Evolutionary conservation across 2,329 filamentous ascomycete genomes (phyloP).

Genomic region (Diplodia corticola): DNA sequence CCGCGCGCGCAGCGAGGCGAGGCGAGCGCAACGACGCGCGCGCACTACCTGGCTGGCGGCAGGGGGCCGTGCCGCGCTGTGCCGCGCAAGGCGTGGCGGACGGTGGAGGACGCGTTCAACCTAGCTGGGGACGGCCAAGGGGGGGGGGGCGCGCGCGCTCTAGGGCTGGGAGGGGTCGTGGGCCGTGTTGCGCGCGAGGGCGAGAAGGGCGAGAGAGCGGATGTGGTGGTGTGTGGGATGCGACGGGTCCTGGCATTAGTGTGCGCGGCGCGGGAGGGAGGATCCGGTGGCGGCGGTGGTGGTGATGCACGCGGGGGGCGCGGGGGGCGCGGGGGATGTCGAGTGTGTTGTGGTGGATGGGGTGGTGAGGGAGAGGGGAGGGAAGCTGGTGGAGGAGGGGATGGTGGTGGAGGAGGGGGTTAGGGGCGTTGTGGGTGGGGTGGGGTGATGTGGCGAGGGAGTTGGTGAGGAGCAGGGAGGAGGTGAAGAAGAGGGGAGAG

Average conservation of each 20-base stretch:
- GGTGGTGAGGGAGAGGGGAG: constrained; percentile 40
- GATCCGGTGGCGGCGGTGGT: constrained; percentile 48
- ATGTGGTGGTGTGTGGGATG: constrained; percentile 52
- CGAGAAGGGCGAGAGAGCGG: constrained; percentile 49
- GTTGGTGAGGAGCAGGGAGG: constrained; percentile 32
- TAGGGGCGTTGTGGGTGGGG: constrained; percentile 23
- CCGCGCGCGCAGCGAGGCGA: too few relatives aligned
- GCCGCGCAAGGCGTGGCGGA: constrained; percentile 50
- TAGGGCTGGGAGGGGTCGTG: constrained; percentile 45
- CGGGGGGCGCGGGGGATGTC: constrained; percentile 40
- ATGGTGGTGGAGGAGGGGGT: constrained; percentile 30
- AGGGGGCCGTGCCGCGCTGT: constrained; percentile 47
- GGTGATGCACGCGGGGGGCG: constrained; percentile 42
- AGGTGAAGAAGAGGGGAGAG: constrained; percentile 35
- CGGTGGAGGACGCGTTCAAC: constrained; percentile 50
- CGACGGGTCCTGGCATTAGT: constrained; percentile 46
- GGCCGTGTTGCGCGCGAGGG: constrained; percentile 49
- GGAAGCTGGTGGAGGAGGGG: constrained; percentile 31
- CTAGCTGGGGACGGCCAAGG: constrained; percentile 52
- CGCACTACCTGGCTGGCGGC: too few relatives aligned
- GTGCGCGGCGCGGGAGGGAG: constrained; percentile 43
- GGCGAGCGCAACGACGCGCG: constrained; percentile 44
- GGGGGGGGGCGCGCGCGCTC: constrained; percentile 48
- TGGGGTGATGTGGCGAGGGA: constrained; percentile 37
- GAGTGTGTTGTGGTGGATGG: constrained; percentile 49